Evolutionary conservation across 2,329 filamentous ascomycete species (phyloP).

Genomic region (Fusarium poae): DNA sequence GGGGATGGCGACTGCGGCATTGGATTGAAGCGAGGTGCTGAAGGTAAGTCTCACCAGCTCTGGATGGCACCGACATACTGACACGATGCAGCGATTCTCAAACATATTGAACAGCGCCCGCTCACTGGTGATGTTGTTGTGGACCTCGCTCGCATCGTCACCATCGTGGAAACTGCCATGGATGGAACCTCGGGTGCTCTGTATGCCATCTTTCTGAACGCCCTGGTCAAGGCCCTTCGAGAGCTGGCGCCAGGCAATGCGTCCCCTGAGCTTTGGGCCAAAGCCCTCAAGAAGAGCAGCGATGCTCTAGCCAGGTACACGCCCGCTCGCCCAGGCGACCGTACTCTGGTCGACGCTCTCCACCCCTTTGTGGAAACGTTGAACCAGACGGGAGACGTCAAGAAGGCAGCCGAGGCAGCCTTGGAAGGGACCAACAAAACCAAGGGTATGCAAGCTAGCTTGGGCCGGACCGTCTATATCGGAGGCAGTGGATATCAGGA

Average conservation of each 20-base stretch:
- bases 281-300: conserved; percentile 78
- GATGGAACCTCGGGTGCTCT: conserved; percentile 72
- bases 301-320: conserved; percentile 84
- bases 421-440: conserved; percentile 83
- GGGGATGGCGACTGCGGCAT: conserved; percentile 93
- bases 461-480: conserved; percentile 70
- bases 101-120: conserved; percentile 60
- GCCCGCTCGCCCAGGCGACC: conserved; percentile 87
- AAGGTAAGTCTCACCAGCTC: conserved; percentile 63
- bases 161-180: conserved; percentile 69
- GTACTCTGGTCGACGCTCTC: conserved; percentile 90
- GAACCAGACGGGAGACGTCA: conserved; percentile 72
- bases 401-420: conserved; percentile 80
- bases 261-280: conserved; percentile 63
- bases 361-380: conserved; percentile 87
- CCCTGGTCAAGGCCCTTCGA: conserved; percentile 75
- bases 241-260: conserved; percentile 57
- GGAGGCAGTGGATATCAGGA: conserved; percentile 61
- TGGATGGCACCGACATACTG: conserved; percentile 19
- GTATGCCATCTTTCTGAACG: conserved; percentile 89
- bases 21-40: conserved; percentile 87
- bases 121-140: conserved; percentile 66
- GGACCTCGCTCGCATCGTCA: conserved; percentile 65
- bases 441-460: conserved; percentile 90
- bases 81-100: conserved; percentile 62